Evolutionary conservation across 2,329 filamentous ascomycete genomes (phyloP), one percentile per base, ranked within the genome.

Genomic region (Macrophomina tecta): DNA sequence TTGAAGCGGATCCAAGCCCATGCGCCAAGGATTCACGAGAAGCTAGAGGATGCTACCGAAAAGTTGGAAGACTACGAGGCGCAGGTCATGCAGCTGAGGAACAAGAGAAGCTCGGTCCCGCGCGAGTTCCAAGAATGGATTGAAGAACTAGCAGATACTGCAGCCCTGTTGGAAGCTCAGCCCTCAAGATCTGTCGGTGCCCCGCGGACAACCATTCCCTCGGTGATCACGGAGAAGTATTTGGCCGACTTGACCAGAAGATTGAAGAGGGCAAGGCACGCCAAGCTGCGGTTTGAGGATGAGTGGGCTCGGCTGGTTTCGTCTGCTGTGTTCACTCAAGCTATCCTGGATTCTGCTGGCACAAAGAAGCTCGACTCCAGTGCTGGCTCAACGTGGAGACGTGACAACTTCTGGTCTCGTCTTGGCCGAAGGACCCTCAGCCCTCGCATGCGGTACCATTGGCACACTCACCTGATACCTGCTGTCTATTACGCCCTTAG

Each of bases 151-250:
- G 89, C 88, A 2, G 94, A 98, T 70, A 87, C 90, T 69, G 89
- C 89, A 52, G 89, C 87, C 72, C 78, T 92, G 5, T 87, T 89
- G 2, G 92, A 94, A 70, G 81, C 76, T 64, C 82, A 85, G 53
- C 74, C 79, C 1, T 72, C 69, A 30, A 80, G 30, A 30, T 62
- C 58, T 0, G 32, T 49, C 14, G 30, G 58, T 14, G 58, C n/a
- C 2, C 45, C 42, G 7, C 36, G 36, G 36, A 56, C 58, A n/a
- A 75, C 78, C 5, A 80, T 94, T 2, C 94, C 94, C 0, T 89
- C 90, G 18, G 90, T 98, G 58, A 91, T 99, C 69, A 98, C 95
- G 0, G 91, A 96, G 75, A 90, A 94, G 72, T 99, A 97, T 77
- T 84, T 99, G 69, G 95, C 95, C 65, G 93, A 97, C 70, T 79